A percentile compares a stretch with the other conserved stretches of the same genome.
Conservation (phyloP, 768 basidiomycete species). For the Tricholomella constricta region DNA sequence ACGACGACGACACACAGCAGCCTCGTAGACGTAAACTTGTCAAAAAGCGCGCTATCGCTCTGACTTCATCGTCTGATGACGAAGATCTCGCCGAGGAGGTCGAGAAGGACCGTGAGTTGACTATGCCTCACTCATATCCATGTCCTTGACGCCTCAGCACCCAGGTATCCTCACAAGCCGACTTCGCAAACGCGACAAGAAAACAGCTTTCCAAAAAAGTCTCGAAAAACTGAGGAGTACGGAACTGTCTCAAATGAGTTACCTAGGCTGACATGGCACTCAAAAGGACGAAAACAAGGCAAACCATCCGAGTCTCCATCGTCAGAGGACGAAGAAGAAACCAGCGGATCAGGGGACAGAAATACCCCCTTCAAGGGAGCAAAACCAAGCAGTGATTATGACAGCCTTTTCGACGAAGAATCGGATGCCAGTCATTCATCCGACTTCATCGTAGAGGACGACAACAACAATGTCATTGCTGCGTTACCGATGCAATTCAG, state of each 20-base stretch:
- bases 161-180: constrained; percentile 66
- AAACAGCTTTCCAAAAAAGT: constrained; percentile 61
- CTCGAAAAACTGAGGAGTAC: constrained; percentile 69
- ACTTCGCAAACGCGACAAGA: constrained; percentile 61
- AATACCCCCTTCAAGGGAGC: constrained; percentile 47
- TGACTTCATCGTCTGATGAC: constrained; percentile 39
- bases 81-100: constrained; percentile 47
- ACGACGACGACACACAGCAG: constrained; percentile 32
- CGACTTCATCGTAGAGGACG: constrained; percentile 69
- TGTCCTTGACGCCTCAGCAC: not conserved
- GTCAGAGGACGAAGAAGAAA: constrained; percentile 19
- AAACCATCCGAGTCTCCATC: constrained; percentile 35
- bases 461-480: constrained; percentile 38
- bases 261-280: constrained; percentile 4
- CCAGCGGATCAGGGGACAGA: constrained; percentile 26
- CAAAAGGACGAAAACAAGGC: constrained; percentile 50
- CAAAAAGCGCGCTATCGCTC: constrained; percentile 39
- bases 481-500: constrained; percentile 79
- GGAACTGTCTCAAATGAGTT: constrained; percentile 8
- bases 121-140: not conserved
- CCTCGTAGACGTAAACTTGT: constrained; percentile 37
- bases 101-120: constrained; percentile 52
- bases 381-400: constrained; percentile 37
- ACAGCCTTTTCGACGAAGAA: constrained; percentile 38
- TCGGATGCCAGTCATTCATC: constrained; percentile 42